Evolutionary conservation across 768 basidiomycete genomes (phyloP), one percentile per base, ranked within the genome.

Genomic region (Lentinula edodes): DNA sequence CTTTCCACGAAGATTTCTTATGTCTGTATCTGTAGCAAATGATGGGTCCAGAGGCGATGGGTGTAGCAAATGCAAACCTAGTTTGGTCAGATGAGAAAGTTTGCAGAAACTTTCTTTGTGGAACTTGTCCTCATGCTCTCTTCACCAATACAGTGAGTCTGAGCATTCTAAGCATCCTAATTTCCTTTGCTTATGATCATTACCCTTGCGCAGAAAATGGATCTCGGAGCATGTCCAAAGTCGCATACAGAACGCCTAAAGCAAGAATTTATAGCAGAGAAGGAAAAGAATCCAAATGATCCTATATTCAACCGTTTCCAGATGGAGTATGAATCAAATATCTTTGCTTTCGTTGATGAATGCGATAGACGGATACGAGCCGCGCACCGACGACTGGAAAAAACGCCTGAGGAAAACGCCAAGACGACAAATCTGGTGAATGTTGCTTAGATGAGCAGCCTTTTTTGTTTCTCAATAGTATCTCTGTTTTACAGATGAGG

Each of bases 41-140:
- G 94, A 98, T 98, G 95, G 96, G 94, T n/a, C 91, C 96, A 51
- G 96, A 99, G 77, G 95, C 97, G 18, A 96, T 99, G 93, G 97
- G 97, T 68, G 88, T 95, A 48, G 87, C 91, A 50, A 93, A 92
- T 67, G 88, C 90, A 66, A 95, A 98, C 76, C 80, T 97, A 62
- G 86, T 88, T 65, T 95, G 95, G 91, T 88, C 86, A 36, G 93
- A 95, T 75, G 95, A 96, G 68, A 98, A 98, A 82, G 96, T 98
- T 7, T 98, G 97, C 84, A 85, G 91, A 72, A 98, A 98, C 77
- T 98, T 94, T 79, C 78, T 98, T 35, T 98, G 96, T 69, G 97
- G 97, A 58, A 95, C 93, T n/a, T 99, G 97, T 72, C 97, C 97
- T 2, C 97, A 99, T 74, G 85, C 93, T 0, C 81, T 99, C 55